These are phyloP conservation scores for Skeletonema menzelii DNA, from an alignment of 108 stramenopile species.

Conservation along the genomic window DNA sequence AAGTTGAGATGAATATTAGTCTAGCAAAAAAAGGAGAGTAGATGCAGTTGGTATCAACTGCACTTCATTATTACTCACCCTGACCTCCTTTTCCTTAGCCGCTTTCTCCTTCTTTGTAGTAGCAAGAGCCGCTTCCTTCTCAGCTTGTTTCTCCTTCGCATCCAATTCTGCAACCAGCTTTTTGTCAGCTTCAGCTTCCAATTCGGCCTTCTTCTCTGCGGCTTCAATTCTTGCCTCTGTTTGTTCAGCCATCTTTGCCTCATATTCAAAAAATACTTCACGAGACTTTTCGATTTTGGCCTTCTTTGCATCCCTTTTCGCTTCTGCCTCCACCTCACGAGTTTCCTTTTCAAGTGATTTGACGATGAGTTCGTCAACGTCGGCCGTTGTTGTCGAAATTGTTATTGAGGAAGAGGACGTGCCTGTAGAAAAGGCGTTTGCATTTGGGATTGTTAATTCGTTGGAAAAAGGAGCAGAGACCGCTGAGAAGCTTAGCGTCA, in stretches of 20 bases:
- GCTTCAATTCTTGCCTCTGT: slow-evolving; percentile 49
- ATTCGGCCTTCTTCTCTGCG: slow-evolving; percentile 30
- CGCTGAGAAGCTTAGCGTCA: slow-evolving; percentile 15
- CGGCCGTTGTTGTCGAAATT: neutral
- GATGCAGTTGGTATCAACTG: neutral
- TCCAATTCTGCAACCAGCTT: slow-evolving; percentile 12
- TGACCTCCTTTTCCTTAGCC: slow-evolving; percentile 30
- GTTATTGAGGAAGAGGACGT: slow-evolving; percentile 4
- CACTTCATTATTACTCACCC: slow-evolving; percentile 1
- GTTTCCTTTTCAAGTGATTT: slow-evolving; percentile 41
- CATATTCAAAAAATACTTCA: slow-evolving; percentile 54
- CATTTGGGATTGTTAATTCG: neutral
- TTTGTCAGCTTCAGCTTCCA: slow-evolving; percentile 26
- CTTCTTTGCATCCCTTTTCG: slow-evolving; percentile 22
- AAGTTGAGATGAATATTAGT: neutral
- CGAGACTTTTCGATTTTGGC: slow-evolving; percentile 37
- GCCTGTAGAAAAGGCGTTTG: neutral
- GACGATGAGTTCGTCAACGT: slow-evolving; percentile 15
- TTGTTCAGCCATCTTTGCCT: slow-evolving; percentile 51
- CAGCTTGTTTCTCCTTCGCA: slow-evolving; percentile 17
- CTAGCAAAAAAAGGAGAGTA: neutral
- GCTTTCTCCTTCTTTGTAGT: slow-evolving; percentile 21
- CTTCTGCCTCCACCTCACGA: slow-evolving; percentile 38
- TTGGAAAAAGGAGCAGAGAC: neutral
- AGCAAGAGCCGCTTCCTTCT: slow-evolving; percentile 22